Evolutionary conservation across 176 grass and related monocot genomes (phyloP).

Genomic region (Zizania latifolia): DNA sequence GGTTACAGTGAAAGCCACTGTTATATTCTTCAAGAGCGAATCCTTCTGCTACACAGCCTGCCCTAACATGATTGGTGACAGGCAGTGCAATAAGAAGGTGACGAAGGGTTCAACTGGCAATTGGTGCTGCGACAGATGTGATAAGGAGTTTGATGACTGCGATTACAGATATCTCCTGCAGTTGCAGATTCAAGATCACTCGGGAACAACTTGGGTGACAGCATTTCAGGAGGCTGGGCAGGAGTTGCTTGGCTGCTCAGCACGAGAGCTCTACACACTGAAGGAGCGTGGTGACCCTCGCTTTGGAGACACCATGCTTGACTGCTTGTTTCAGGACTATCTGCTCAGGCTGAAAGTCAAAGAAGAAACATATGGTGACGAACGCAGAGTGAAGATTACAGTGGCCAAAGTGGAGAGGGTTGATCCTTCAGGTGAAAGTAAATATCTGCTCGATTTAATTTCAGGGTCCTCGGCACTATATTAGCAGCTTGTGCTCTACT

Average conservation of each 20-base stretch:
- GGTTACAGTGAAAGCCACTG: constrained; percentile 64
- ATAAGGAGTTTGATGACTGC: constrained; percentile 83
- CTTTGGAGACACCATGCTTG: constrained; percentile 49
- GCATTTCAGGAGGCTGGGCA: constrained; percentile 80
- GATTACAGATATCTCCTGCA: constrained; percentile 91
- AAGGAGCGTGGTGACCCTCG: constrained; percentile 45
- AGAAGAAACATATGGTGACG: constrained; percentile 73
- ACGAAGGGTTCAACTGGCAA: constrained; percentile 42
- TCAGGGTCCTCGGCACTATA: constrained; percentile 18
- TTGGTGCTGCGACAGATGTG: constrained; percentile 77
- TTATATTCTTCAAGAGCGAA: constrained; percentile 82
- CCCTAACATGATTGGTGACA: constrained; percentile 64
- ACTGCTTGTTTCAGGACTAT: constrained; percentile 53
- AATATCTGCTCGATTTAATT: constrained; percentile 58
- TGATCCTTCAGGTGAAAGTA: constrained; percentile 64
- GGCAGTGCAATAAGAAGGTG: constrained; percentile 81
- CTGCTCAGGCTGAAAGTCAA: constrained; percentile 81
- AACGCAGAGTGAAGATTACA: constrained; percentile 67
- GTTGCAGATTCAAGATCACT: constrained; percentile 85
- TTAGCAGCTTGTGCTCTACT: neutral
- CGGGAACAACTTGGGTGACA: constrained; percentile 68
- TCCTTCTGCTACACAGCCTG: constrained; percentile 83
- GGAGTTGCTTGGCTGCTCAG: constrained; percentile 69
- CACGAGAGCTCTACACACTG: constrained; percentile 52
- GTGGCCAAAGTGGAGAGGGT: constrained; percentile 65